These are phyloP conservation scores for Trichosporon ovoides DNA, from an alignment of 1,284 basidiomycete species.

Conservation along the genomic window DNA sequence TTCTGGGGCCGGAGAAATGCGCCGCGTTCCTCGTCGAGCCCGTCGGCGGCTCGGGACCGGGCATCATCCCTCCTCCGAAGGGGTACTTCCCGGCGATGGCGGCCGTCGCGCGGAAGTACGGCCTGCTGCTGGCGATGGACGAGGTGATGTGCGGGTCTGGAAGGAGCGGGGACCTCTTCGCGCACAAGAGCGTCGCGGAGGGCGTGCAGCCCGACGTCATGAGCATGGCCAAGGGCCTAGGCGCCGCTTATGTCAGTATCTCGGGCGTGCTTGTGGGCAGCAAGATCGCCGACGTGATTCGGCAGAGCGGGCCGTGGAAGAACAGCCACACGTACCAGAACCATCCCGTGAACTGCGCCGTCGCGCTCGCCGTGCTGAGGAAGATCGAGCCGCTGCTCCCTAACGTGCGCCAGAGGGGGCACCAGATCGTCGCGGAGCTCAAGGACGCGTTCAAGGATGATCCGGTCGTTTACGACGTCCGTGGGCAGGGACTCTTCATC, in stretches of 20 bases:
- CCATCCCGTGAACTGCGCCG: conserved; percentile 69
- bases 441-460: conserved; percentile 19
- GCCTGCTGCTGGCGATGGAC: conserved; percentile 74
- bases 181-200: conserved; percentile 55
- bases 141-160: conserved; percentile 84
- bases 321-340: conserved; percentile 84
- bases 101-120: conserved; percentile 74
- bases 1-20: conserved; percentile 71
- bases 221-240: conserved; percentile 79
- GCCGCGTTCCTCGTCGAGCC: conserved; percentile 44
- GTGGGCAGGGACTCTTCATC: conserved; percentile 56
- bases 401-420: conserved; percentile 27
- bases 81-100: conserved; percentile 60
- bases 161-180: conserved; percentile 66
- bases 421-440: conserved; percentile 25
- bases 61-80: conserved; percentile 45
- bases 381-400: conserved; percentile 59
- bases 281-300: conserved; percentile 62
- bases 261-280: conserved; percentile 68
- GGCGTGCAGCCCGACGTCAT: conserved; percentile 65
- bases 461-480: conserved; percentile 23
- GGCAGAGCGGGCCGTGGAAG: conserved; percentile 53
- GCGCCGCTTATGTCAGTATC: conserved; percentile 78
- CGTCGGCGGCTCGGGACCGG: conserved; percentile 69
- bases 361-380: conserved; percentile 69